A percentile compares a stretch with the other conserved stretches of the same genome.
Evolutionary conservation across 2,329 filamentous ascomycete species (phyloP).

Genomic region (Colletotrichum tofieldiae): DNA sequence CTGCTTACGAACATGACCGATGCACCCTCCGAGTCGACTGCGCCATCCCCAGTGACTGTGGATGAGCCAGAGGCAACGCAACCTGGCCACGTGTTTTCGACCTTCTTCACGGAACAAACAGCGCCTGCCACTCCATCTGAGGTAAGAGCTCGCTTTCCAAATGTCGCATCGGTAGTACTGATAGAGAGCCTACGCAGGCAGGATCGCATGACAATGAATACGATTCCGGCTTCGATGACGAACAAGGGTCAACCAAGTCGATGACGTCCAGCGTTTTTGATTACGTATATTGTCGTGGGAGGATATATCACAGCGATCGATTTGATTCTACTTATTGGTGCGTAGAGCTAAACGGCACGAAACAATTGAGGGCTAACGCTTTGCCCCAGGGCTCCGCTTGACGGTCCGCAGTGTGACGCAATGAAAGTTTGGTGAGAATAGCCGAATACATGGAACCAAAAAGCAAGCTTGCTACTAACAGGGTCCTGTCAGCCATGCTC

Average conservation of each 20-base stretch:
- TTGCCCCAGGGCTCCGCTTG: not conserved
- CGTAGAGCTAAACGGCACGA: not conserved
- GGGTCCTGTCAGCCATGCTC: not conserved
- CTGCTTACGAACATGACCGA: not conserved
- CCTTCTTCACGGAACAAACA: not conserved
- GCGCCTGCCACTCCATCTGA: not conserved
- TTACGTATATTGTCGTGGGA: not conserved
- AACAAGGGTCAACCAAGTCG: not conserved
- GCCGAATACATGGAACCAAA: not conserved
- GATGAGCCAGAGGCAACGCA: not conserved
- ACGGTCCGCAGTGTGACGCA: not conserved
- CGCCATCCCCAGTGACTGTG: not conserved
- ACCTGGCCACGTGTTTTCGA: not conserved
- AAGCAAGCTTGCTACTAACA: not conserved
- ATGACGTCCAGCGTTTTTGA: not conserved
- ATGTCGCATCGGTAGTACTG: not conserved
- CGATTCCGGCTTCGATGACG: not conserved
- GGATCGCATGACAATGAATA: not conserved
- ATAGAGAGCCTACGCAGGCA: not conserved
- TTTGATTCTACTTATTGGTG: slow-evolving; percentile 1
- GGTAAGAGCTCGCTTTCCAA: not conserved
- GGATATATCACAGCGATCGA: not conserved
- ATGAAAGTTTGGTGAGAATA: not conserved
- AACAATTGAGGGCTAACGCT: not conserved
- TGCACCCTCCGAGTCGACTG: not conserved